These are phyloP conservation scores for Ustilago vetiveriae DNA, from an alignment of 1,284 basidiomycete species.

Conservation along the genomic window DNA sequence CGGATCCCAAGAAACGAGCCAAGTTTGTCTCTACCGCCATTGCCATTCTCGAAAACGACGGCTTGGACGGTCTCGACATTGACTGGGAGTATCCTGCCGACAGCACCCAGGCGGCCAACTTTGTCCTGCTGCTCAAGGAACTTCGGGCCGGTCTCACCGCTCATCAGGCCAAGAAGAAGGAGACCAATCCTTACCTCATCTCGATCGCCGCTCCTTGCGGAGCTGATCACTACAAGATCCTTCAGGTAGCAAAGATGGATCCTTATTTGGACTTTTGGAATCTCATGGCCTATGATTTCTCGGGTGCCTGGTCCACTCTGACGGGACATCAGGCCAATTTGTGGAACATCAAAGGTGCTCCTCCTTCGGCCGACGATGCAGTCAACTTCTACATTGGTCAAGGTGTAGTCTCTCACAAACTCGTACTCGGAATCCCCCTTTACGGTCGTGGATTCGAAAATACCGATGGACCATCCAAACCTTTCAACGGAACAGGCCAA, in stretches of 20 bases:
- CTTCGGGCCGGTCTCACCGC: constrained; percentile 76
- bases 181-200: constrained; percentile 74
- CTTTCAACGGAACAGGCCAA: constrained; percentile 81
- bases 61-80: constrained; percentile 79
- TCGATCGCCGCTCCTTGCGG: constrained; percentile 85
- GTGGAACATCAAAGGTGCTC: constrained; percentile 70
- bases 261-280: constrained; percentile 82
- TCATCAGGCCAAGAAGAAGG: constrained; percentile 72
- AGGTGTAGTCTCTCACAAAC: constrained; percentile 79
- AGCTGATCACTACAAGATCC: constrained; percentile 74
- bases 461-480: constrained; percentile 77
- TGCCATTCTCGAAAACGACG: constrained; percentile 82
- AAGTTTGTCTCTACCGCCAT: constrained; percentile 80
- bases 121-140: constrained; percentile 77
- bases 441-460: constrained; percentile 81
- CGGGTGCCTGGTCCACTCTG: constrained; percentile 73
- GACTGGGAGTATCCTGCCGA: constrained; percentile 87
- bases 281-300: constrained; percentile 77
- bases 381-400: constrained; percentile 75
- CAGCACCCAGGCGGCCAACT: constrained; percentile 77
- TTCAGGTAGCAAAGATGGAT: constrained; percentile 80
- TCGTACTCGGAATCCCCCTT: constrained; percentile 75
- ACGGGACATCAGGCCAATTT: constrained; percentile 84
- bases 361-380: constrained; percentile 74
- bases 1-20: constrained; percentile 69